These are phyloP conservation scores for Martensiomyces pterosporus DNA, from an alignment of 192 early-diverging fungal genomes.

Conservation along the genomic window DNA sequence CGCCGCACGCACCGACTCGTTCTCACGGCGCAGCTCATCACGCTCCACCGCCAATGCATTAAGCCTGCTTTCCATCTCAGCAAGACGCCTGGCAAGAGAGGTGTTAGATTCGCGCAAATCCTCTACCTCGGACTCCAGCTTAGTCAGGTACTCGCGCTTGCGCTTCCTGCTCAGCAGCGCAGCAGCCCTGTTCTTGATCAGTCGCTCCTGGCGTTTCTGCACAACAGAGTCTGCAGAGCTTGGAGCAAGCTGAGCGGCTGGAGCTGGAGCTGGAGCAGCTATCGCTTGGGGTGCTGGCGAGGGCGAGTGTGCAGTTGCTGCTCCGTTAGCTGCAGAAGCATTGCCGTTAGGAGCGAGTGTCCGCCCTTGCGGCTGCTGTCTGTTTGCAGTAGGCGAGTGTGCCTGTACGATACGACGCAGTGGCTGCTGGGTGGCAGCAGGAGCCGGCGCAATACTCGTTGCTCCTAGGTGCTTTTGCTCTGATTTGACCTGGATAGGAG, in stretches of 20 bases:
- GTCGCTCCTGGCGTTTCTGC: constrained; percentile 75
- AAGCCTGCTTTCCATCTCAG: constrained; percentile 53
- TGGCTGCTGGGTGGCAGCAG: not conserved
- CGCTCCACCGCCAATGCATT: constrained; percentile 46
- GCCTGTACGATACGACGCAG: constrained; percentile 24
- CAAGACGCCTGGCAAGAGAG: constrained; percentile 56
- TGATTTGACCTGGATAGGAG: constrained; percentile 20
- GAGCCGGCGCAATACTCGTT: not conserved
- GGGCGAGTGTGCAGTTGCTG: not conserved
- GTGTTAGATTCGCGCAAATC: constrained; percentile 54
- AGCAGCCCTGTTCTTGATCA: constrained; percentile 91
- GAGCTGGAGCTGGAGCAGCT: not conserved
- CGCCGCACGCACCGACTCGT: no score
- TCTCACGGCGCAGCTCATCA: constrained; percentile 39
- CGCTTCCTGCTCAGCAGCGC: constrained; percentile 84
- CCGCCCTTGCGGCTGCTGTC: not conserved
- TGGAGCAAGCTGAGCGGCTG: not conserved
- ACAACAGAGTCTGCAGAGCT: constrained; percentile 23
- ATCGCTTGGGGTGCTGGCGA: not conserved
- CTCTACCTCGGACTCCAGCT: constrained; percentile 71
- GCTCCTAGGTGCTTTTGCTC: not conserved
- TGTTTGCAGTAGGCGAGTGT: constrained; percentile 9
- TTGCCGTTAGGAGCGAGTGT: no score
- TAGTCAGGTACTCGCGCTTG: constrained; percentile 79
- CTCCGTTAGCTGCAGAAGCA: not conserved